Base-by-base conservation (phyloP, 2,329 filamentous ascomycete genomes). In the Diaporthe vexans region DNA sequence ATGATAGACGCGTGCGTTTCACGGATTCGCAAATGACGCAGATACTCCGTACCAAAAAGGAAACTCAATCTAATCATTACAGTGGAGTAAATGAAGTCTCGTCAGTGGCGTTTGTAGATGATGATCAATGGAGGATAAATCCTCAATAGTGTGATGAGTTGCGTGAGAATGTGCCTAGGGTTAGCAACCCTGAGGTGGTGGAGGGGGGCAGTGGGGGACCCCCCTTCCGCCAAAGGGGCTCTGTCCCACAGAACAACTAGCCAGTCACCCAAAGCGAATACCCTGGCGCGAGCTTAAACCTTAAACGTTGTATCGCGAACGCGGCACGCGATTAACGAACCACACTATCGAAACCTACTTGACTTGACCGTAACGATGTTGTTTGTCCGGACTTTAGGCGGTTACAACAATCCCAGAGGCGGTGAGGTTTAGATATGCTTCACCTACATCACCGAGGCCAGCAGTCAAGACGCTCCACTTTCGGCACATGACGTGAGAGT, bases 1-100 rank as follows among this genome's bases (percentile, higher is more conserved):
- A 40, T 17, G 43, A 54, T 24, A 13, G 35, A 54, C 29, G 63
- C 63, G 46, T 67, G 29, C 48, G 63, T 68, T 40, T 68, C 48
- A 68, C 63, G 33, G n/a, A 40, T 40, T 37, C 48, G 33, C 19
- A 54, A 26, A 51, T 52, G 63, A 68, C 63, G 63, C 48, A 68
- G 11, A 17, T 21, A 0, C 11, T 40, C n/a, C 13, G 21, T 26
- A 40, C 63, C 24, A 40, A 68, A 67, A 40, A 68, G 48, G 46
- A 68, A 54, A 26, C 7, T 1, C 48, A 68, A 68, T 68, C 19
- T 68, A 68, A 68, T 26, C 46, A 68, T 15, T 68, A 68, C 48
- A 54, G 46, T 54, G 63, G 48, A 54, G 46, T 17, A 68, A 29
- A 68, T 68, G 46, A 68, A 68, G 21, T 68, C 46, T 52, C 63